A percentile compares a stretch with the other conserved stretches of the same genome.
phyloP scores from a whole-genome alignment of 768 basidiomycete species.

The Pisolithus tinctorius region DNA sequence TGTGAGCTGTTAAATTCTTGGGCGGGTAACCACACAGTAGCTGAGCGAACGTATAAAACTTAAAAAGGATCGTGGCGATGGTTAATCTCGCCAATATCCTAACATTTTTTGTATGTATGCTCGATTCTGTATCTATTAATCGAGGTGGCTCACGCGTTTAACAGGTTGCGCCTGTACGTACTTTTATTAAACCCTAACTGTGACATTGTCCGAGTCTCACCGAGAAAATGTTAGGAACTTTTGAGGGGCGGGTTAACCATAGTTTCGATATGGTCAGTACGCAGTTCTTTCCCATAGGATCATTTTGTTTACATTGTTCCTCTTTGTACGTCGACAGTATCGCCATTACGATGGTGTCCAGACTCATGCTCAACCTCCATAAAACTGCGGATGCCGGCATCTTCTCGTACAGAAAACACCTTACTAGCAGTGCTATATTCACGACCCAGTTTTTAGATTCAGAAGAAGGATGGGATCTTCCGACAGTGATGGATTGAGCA shows the following conservation, averaged over 20 bases:
- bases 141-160: neutral
- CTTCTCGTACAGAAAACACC: neutral
- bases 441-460: neutral
- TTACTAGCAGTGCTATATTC: neutral
- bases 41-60: neutral
- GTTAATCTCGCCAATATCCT: slow-evolving; percentile 45
- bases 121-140: neutral
- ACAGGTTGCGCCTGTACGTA: slow-evolving; percentile 4
- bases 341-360: slow-evolving; percentile 47
- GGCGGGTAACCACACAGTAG: slow-evolving; percentile 8
- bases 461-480: no score
- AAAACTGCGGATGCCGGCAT: slow-evolving; percentile 24
- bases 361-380: slow-evolving; percentile 51
- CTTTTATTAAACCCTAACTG: neutral
- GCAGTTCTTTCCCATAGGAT: neutral
- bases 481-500: neutral
- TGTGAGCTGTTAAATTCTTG: slow-evolving; percentile 28
- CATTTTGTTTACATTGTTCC: neutral
- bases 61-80: slow-evolving; percentile 41
- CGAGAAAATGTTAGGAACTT: slow-evolving; percentile 28
- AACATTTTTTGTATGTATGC: slow-evolving; percentile 30
- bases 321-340: slow-evolving; percentile 26
- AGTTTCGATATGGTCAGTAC: slow-evolving; percentile 40
- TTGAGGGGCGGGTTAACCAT: slow-evolving; percentile 43
- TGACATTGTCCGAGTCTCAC: neutral